phyloP scores from a whole-genome alignment of 2,329 filamentous ascomycete genomes.

The Penicillium verrucosum region DNA sequence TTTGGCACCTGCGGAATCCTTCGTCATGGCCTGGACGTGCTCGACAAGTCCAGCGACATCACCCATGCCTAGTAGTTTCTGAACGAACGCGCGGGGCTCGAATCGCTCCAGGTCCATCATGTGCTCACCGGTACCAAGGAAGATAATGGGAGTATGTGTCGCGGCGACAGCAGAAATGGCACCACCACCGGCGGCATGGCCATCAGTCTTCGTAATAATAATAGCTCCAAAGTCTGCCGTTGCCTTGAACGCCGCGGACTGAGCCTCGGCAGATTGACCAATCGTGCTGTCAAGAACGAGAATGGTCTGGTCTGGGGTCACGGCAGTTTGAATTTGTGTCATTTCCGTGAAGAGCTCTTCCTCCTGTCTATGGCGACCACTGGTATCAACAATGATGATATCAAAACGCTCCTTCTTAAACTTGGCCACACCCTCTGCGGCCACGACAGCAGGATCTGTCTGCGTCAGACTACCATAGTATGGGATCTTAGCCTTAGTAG shows the following conservation, averaged over 20 bases:
- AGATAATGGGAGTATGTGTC: conserved; percentile 94
- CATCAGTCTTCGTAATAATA: conserved; percentile 98
- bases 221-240: conserved; percentile 96
- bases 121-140: conserved; percentile 96
- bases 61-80: conserved; percentile 93
- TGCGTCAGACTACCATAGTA: conserved; percentile 97
- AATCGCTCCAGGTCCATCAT: conserved; percentile 94
- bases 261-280: conserved; percentile 90
- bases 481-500: conserved; percentile 96
- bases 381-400: conserved; percentile 97
- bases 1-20: conserved; percentile 75
- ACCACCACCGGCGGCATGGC: conserved; percentile 90
- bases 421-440: conserved; percentile 92
- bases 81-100: conserved; percentile 86
- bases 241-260: conserved; percentile 95
- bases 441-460: conserved; percentile 90
- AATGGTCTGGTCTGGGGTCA: conserved; percentile 92
- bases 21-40: conserved; percentile 90
- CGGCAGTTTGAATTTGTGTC: conserved; percentile 89
- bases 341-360: conserved; percentile 95
- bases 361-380: conserved; percentile 90
- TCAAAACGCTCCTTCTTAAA: conserved; percentile 99
- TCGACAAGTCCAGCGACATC: conserved; percentile 94
- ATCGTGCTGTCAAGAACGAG: conserved; percentile 97
- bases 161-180: conserved; percentile 96